Evolutionary conservation across 139 green algal species (phyloP), one percentile per base, ranked within the genome.

Genomic region (Chlamydomonas sphaeroides): DNA sequence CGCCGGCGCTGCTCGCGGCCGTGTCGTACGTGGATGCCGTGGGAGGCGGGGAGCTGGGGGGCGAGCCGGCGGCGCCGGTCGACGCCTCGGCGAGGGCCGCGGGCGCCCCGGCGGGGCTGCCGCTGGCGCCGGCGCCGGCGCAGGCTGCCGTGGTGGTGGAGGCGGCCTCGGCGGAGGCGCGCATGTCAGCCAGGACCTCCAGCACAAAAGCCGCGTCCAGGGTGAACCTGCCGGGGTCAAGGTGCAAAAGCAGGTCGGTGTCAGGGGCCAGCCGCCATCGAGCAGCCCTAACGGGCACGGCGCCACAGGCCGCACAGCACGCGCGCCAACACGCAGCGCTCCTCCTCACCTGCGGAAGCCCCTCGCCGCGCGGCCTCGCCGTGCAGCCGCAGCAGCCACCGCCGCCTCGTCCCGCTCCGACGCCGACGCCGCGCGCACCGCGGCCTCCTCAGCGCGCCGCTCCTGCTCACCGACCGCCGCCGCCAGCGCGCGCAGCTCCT

Each of bases 401-500:
- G 26, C 5, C 5, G 53, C 53, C 53, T 7, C 11, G 45, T 53
- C 45, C 45, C 11, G 45, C 45, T 53, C 45, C 45, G 45, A 53
- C 45, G 45, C 45, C 45, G 45, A 53, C 45, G 45, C 45, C 10
- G 45, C 45, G 45, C 45, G 45, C 45, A 53, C 45, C 28, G n/a
- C 1, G 45, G 32, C n/a, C 68, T 45, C 41, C 28, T 32, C 45
- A 28, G 21, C 21, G 39, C 39, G 39, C 0, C 23, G 39, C 26
- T 51, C 66, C 26, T 56, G 36, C 72, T 38, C 33, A 26, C 68
- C 21, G 38, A 17, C 57, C 32, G 49, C 25, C 30, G 11, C 38
- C 39, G 36, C 32, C 56, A 80, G 56, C 36, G 26, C 35, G 35
- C 38, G 56, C 72, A 80, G 32, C 72, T 80, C 72, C 56, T 39